Conservation (phyloP, 2,329 filamentous ascomycete species). For the Penicillium sp. region DNA sequence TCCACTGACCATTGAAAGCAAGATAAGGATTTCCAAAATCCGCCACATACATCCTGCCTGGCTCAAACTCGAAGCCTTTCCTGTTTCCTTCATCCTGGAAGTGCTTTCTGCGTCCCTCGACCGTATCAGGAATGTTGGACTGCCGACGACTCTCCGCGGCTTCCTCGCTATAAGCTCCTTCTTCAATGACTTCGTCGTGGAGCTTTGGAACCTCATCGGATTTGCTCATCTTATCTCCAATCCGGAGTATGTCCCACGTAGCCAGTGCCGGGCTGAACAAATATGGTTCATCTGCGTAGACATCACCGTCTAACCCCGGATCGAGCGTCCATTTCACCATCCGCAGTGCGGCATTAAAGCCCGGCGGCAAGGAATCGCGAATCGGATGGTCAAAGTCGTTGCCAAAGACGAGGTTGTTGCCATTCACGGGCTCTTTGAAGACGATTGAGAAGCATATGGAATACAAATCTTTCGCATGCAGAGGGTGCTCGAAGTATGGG, state of each 20-base stretch:
- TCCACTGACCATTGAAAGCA: slow-evolving; percentile 69
- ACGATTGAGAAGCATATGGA: slow-evolving; percentile 78
- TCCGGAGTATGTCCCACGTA: slow-evolving; percentile 74
- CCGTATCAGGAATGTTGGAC: slow-evolving; percentile 55
- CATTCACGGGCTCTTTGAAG: slow-evolving; percentile 68
- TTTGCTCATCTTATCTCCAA: slow-evolving; percentile 54
- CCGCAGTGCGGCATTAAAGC: slow-evolving; percentile 80
- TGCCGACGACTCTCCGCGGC: slow-evolving; percentile 51
- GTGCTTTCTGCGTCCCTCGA: slow-evolving; percentile 60
- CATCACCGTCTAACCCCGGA: slow-evolving; percentile 85
- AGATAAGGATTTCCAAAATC: slow-evolving; percentile 93
- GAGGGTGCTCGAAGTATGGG: slow-evolving; percentile 73
- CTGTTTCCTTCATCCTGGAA: slow-evolving; percentile 61
- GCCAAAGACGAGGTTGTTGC: slow-evolving; percentile 79
- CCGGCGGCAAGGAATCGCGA: slow-evolving; percentile 79
- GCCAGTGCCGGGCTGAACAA: slow-evolving; percentile 81
- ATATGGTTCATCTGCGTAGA: slow-evolving; percentile 82
- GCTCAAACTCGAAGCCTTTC: slow-evolving; percentile 62
- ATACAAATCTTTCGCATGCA: slow-evolving; percentile 78
- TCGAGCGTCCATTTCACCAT: slow-evolving; percentile 91
- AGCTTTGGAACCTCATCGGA: slow-evolving; percentile 34
- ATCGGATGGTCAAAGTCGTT: slow-evolving; percentile 96
- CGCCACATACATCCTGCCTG: slow-evolving; percentile 61
- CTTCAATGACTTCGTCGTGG: slow-evolving; percentile 61
- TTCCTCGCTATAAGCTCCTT: slow-evolving; percentile 63